phyloP scores from a whole-genome alignment of 208 protist species.

The Wallacemonas sp. region DNA sequence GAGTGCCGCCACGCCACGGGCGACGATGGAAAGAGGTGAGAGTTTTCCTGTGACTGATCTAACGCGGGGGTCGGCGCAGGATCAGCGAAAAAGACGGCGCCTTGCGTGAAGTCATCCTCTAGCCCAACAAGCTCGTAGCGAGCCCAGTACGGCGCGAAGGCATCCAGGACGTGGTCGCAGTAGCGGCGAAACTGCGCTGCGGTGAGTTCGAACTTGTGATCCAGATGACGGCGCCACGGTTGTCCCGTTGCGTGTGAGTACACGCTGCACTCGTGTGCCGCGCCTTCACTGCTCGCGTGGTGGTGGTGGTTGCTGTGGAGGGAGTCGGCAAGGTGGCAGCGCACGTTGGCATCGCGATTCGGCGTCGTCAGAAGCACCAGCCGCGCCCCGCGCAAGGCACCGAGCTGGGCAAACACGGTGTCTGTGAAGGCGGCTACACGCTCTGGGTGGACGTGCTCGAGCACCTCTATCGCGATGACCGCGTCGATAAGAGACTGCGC shows the following conservation, averaged over 20 bases:
- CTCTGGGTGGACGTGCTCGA: conserved; percentile 51
- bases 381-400: conserved; percentile 22
- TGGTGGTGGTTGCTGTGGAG: background rate
- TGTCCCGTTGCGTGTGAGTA: conserved; percentile 13
- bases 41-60: too few species aligned
- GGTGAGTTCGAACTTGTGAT: conserved; percentile 68
- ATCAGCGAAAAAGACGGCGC: conserved; percentile 35
- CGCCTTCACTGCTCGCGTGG: conserved; percentile 2
- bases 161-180: conserved; percentile 44
- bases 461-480: conserved; percentile 59
- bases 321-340: conserved; percentile 1
- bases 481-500: conserved; percentile 30
- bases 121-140: conserved; percentile 34
- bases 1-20: background rate
- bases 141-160: conserved; percentile 31
- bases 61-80: background rate
- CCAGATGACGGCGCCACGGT: conserved; percentile 32
- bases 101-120: conserved; percentile 51
- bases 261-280: conserved; percentile 22
- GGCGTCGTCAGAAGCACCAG: conserved; percentile 57
- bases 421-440: conserved; percentile 49
- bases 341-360: conserved; percentile 47
- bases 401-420: conserved; percentile 41
- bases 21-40: background rate
- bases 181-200: conserved; percentile 38